These are phyloP conservation scores for Bondarzewia mesenterica DNA, from an alignment of 1,284 basidiomycete genomes.

Conservation along the genomic window DNA sequence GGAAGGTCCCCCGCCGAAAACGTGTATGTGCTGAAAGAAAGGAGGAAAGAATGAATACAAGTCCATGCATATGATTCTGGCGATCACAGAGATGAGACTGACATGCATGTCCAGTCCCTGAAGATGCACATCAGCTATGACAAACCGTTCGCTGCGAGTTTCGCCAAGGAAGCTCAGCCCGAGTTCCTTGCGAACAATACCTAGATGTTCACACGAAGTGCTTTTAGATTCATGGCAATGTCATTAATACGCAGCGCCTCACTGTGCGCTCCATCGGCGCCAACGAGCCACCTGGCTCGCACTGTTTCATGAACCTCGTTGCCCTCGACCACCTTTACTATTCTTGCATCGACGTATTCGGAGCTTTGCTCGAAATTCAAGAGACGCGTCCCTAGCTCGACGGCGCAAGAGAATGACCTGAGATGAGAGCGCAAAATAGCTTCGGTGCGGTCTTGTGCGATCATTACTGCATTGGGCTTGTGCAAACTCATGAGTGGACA, in stretches of 20 bases:
- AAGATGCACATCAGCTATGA: slow-evolving; percentile 24
- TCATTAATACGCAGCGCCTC: neutral
- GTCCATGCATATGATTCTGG: neutral
- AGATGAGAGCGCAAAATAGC: neutral
- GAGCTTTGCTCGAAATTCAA: slow-evolving; percentile 5
- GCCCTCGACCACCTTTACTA: neutral
- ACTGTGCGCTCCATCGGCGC: slow-evolving; percentile 31
- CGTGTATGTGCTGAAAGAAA: slow-evolving; percentile 10
- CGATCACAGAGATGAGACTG: neutral
- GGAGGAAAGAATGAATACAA: neutral
- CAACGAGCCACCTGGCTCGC: slow-evolving; percentile 22
- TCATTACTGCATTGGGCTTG: neutral
- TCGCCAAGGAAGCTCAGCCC: slow-evolving; percentile 22
- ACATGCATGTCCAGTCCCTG: slow-evolving; percentile 18
- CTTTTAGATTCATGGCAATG: neutral
- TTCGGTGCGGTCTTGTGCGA: neutral
- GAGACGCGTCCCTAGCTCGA: neutral
- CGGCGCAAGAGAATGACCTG: neutral
- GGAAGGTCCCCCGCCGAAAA: too few relatives aligned
- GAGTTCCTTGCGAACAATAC: neutral
- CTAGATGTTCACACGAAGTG: neutral
- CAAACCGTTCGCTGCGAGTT: slow-evolving; percentile 18
- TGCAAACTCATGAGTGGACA: neutral
- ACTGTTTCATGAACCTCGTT: slow-evolving; percentile 8
- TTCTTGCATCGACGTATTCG: neutral